Percentiles rank a stretch among this genome's conserved stretches.
These are phyloP conservation scores for Sclerotinia glacialis DNA, from an alignment of 2,329 filamentous ascomycete species.

Conservation along the genomic window DNA sequence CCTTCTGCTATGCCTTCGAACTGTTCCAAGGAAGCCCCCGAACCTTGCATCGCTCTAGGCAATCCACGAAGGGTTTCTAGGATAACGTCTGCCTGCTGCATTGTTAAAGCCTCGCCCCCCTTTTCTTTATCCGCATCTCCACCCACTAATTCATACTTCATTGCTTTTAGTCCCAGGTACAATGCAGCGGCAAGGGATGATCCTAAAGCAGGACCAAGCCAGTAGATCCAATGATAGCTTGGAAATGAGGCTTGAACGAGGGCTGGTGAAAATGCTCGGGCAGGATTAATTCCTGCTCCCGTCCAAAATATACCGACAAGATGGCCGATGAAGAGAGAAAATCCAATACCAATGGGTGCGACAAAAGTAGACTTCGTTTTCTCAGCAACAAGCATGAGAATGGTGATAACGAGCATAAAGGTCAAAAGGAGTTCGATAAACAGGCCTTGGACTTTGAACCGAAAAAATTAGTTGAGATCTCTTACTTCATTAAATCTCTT, in stretches of 20 bases:
- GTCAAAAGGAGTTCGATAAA: constrained; percentile 49
- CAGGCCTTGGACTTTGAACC: constrained; percentile 41
- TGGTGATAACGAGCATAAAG: constrained; percentile 47
- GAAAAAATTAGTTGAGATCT: constrained; percentile 1
- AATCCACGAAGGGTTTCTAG: constrained; percentile 15
- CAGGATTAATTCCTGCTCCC: constrained; percentile 48
- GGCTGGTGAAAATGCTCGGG: constrained; percentile 46
- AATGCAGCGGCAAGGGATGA: constrained; percentile 2
- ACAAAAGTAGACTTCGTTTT: constrained; percentile 44
- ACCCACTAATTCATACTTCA: constrained; percentile 21
- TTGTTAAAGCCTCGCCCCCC: neutral
- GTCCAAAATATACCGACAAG: constrained; percentile 46
- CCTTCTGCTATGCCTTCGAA: neutral
- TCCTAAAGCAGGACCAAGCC: constrained; percentile 12
- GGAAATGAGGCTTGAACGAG: constrained; percentile 44
- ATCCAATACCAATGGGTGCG: constrained; percentile 48
- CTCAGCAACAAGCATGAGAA: constrained; percentile 45
- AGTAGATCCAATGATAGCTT: constrained; percentile 48
- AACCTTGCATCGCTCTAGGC: neutral
- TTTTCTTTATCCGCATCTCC: constrained; percentile 22
- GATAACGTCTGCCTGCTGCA: constrained; percentile 15
- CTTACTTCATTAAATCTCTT: neutral
- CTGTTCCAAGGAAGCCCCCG: neutral
- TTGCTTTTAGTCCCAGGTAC: constrained; percentile 13
- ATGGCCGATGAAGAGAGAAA: constrained; percentile 45